phyloP scores from a whole-genome alignment of 169 alveolate genomes.

The Cryptosporidium ubiquitum region DNA sequence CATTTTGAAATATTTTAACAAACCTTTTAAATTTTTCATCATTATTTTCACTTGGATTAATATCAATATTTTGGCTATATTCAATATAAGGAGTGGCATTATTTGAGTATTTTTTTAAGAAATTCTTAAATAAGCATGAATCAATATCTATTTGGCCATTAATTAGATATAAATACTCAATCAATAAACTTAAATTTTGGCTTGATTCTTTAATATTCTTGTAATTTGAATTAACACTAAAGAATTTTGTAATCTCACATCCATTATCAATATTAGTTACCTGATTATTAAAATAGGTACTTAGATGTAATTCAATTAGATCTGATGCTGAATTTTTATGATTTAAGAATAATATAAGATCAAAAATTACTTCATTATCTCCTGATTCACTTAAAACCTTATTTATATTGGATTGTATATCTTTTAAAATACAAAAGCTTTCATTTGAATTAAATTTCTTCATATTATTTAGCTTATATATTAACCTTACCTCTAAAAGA shows the following conservation, averaged over 20 bases:
- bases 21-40: too few relatives aligned
- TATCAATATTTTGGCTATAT: too few relatives aligned
- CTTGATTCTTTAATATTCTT: not conserved
- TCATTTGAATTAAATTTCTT: too few relatives aligned
- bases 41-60: too few relatives aligned
- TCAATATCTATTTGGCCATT: not conserved
- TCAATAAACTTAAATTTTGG: not conserved
- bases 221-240: not conserved
- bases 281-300: not conserved
- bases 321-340: not conserved
- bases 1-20: not conserved
- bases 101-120: not conserved
- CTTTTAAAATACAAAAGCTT: too few relatives aligned
- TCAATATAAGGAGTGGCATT: too few relatives aligned
- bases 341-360: slow-evolving; percentile 14
- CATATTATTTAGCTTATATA: too few relatives aligned
- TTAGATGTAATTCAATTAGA: not conserved
- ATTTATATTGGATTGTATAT: not conserved
- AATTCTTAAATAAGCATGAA: not conserved
- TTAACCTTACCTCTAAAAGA: not conserved
- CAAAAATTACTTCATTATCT: not conserved
- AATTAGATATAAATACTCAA: not conserved
- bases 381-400: not conserved
- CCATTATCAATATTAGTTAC: not conserved
- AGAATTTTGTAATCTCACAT: not conserved